Percentiles rank a stretch among this genome's conserved stretches.
Evolutionary conservation across 2,329 filamentous ascomycete genomes (phyloP).

Genomic region (Ambrosiella xylebori): DNA sequence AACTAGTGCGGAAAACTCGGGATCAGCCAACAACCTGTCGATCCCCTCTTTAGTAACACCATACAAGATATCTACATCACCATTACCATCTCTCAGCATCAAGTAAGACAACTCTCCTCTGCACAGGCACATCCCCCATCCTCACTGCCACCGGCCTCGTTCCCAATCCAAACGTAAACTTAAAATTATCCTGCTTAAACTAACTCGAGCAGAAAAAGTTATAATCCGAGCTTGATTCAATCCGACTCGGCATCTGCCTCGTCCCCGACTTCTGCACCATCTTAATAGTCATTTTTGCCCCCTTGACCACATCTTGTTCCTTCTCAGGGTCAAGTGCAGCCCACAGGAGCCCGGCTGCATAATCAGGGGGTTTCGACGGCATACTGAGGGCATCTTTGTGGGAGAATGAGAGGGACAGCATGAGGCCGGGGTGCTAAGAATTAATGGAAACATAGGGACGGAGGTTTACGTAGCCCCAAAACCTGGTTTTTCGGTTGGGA

Average conservation of each 20-base stretch:
- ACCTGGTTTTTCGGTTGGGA: neutral
- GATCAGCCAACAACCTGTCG: neutral
- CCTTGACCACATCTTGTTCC: neutral
- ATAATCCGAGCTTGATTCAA: neutral
- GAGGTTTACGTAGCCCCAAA: neutral
- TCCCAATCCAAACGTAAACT: neutral
- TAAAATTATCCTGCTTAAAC: neutral
- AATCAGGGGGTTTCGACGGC: neutral
- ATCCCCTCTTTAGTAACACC: neutral
- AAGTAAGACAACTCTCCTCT: neutral
- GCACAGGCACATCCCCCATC: neutral
- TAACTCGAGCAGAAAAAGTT: neutral
- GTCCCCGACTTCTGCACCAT: neutral
- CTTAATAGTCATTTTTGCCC: neutral
- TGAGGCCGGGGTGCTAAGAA: neutral
- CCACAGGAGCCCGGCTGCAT: neutral
- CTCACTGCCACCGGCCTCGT: neutral
- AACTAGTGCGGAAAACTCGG: neutral
- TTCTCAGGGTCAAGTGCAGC: neutral
- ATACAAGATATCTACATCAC: neutral
- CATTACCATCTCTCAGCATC: neutral
- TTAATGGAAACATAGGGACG: neutral
- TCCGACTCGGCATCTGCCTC: neutral
- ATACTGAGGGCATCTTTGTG: neutral
- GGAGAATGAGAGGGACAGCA: neutral